These are phyloP conservation scores for Hypomyces rosellus DNA, from an alignment of 2,329 filamentous ascomycete genomes.

Conservation along the genomic window DNA sequence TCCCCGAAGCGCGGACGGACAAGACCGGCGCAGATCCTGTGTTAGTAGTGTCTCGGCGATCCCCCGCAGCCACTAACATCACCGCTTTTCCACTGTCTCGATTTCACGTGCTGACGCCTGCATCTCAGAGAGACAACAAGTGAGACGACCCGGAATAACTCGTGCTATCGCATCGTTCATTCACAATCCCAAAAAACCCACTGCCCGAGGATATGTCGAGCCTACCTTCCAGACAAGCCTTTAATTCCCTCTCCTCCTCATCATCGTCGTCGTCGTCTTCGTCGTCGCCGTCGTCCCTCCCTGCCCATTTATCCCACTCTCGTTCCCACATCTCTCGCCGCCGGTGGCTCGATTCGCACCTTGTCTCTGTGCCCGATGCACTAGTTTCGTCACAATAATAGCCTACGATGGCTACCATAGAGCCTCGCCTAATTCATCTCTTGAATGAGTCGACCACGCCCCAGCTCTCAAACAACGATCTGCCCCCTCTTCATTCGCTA, in stretches of 20 bases:
- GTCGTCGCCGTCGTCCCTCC: not conserved
- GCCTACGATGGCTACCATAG: slow-evolving; percentile 57
- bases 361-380: slow-evolving; percentile 23
- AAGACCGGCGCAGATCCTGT: not conserved
- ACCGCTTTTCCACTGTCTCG: not conserved
- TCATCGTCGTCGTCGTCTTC: not conserved
- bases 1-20: not conserved
- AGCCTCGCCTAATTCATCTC: slow-evolving; percentile 60
- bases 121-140: not conserved
- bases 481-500: slow-evolving; percentile 48
- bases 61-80: slow-evolving; percentile 9
- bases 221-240: not conserved
- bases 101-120: slow-evolving; percentile 11
- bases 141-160: slow-evolving; percentile 1
- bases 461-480: slow-evolving; percentile 43
- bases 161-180: not conserved
- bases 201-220: slow-evolving; percentile 6
- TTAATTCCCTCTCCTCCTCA: not conserved
- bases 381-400: slow-evolving; percentile 18
- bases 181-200: slow-evolving; percentile 1
- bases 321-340: not conserved
- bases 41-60: slow-evolving; percentile 9
- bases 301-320: not conserved
- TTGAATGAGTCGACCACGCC: slow-evolving; percentile 51
- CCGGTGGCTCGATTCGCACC: not conserved